Conservation (phyloP, 1,284 basidiomycete genomes). For the Malassezia brasiliensis region DNA sequence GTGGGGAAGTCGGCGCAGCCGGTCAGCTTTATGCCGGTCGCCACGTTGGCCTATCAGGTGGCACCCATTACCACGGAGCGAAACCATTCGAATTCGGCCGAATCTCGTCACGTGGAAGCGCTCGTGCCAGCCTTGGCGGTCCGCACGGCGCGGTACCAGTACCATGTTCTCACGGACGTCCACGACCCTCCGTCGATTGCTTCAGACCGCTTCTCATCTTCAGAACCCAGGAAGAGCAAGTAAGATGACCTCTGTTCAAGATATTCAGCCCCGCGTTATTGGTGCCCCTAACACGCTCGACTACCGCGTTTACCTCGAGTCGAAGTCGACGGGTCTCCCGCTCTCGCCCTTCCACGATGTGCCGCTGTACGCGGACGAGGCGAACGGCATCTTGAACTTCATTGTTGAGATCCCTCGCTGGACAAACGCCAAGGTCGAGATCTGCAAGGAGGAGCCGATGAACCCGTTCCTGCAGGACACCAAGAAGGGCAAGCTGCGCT, state of each 20-base stretch:
- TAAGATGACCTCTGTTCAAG: slow-evolving; percentile 29
- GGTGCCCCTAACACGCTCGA: slow-evolving; percentile 88
- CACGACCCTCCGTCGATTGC: slow-evolving; percentile 28
- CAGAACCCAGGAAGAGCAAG: neutral
- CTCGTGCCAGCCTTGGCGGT: neutral
- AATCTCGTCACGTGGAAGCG: neutral
- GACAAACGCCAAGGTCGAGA: slow-evolving; percentile 97
- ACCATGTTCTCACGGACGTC: slow-evolving; percentile 13
- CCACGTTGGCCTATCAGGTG: neutral
- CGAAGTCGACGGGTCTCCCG: slow-evolving; percentile 37
- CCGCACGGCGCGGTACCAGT: neutral
- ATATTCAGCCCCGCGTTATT: slow-evolving; percentile 65
- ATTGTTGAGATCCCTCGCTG: slow-evolving; percentile 80
- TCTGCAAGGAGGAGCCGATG: slow-evolving; percentile 91
- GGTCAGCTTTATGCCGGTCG: neutral
- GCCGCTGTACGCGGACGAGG: slow-evolving; percentile 46
- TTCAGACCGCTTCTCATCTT: slow-evolving; percentile 34
- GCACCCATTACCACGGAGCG: neutral
- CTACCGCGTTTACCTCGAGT: slow-evolving; percentile 83
- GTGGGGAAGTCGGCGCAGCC: neutral
- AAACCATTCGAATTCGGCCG: neutral
- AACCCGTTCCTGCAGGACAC: slow-evolving; percentile 99
- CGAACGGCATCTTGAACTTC: slow-evolving; percentile 57
- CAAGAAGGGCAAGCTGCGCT: slow-evolving; percentile 90
- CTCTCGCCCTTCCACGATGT: slow-evolving; percentile 47